Conservation (phyloP, 257 asterid genomes). For the Gentiana macrophylla region DNA sequence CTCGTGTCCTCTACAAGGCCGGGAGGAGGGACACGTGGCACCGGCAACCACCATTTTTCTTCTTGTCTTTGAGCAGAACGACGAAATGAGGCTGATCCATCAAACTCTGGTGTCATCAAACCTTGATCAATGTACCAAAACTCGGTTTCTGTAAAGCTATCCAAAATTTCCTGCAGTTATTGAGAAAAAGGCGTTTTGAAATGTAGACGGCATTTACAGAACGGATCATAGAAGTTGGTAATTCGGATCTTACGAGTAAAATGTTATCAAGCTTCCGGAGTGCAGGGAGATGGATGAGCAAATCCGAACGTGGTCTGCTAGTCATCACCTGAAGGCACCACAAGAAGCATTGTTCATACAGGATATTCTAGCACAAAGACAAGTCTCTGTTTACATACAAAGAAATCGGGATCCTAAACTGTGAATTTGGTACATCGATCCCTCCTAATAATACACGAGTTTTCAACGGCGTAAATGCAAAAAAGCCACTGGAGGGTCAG, state of each 20-base stretch:
- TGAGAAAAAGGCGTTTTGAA: neutral
- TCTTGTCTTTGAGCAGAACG: slow-evolving; percentile 62
- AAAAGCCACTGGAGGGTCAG: no score
- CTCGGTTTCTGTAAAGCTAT: slow-evolving; percentile 54
- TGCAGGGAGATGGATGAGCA: slow-evolving; percentile 77
- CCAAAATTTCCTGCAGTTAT: slow-evolving; percentile 61
- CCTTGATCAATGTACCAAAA: slow-evolving; percentile 93
- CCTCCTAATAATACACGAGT: no score
- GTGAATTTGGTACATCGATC: no score
- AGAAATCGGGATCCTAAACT: no score
- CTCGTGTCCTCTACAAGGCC: slow-evolving; percentile 66
- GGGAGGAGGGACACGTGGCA: slow-evolving; percentile 72
- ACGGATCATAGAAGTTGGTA: neutral
- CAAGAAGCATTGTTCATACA: slow-evolving; percentile 1
- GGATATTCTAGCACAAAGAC: neutral
- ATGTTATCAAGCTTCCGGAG: slow-evolving; percentile 85
- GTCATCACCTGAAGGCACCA: slow-evolving; percentile 60
- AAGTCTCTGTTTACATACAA: neutral
- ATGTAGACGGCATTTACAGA: neutral
- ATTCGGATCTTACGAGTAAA: slow-evolving; percentile 60
- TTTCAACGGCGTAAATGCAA: no score
- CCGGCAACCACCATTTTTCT: slow-evolving; percentile 98
- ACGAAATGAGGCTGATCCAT: slow-evolving; percentile 54
- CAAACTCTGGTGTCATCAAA: slow-evolving; percentile 45
- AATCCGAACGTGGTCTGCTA: slow-evolving; percentile 64